Conservation (phyloP, 2,329 filamentous ascomycete genomes). For the Fusarium newnesense region DNA sequence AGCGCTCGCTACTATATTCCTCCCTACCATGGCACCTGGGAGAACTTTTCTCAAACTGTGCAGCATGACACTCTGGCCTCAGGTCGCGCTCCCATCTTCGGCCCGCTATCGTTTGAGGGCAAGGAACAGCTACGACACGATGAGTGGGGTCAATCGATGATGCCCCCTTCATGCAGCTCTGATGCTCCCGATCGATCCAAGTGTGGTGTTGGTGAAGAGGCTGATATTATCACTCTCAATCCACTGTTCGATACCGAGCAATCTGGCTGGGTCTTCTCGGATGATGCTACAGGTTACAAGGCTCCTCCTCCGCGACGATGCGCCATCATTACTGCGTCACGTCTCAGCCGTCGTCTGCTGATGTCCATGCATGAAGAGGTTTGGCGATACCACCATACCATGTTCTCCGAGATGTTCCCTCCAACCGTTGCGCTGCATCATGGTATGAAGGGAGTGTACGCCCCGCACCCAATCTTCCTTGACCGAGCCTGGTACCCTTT, state of each 20-base stretch:
- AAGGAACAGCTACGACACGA: slow-evolving; percentile 60
- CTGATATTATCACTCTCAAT: slow-evolving; percentile 81
- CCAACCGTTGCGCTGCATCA: slow-evolving; percentile 77
- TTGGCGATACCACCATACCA: slow-evolving; percentile 72
- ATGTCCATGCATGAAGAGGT: slow-evolving; percentile 81
- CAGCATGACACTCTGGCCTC: slow-evolving; percentile 67
- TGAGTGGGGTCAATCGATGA: slow-evolving; percentile 61
- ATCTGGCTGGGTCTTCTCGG: slow-evolving; percentile 78
- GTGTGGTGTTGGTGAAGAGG: slow-evolving; percentile 77
- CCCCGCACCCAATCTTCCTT: slow-evolving; percentile 83
- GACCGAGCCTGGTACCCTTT: slow-evolving; percentile 79
- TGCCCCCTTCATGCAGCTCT: slow-evolving; percentile 65
- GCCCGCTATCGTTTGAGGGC: slow-evolving; percentile 67
- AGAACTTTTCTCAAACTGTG: slow-evolving; percentile 75
- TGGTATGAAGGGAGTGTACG: slow-evolving; percentile 81
- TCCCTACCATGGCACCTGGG: slow-evolving; percentile 74
- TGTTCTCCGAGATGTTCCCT: slow-evolving; percentile 86
- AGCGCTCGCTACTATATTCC: slow-evolving; percentile 82
- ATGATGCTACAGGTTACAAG: slow-evolving; percentile 76
- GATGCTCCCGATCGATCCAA: slow-evolving; percentile 58
- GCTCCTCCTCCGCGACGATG: slow-evolving; percentile 73
- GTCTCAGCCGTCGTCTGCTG: slow-evolving; percentile 73
- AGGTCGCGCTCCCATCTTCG: slow-evolving; percentile 71
- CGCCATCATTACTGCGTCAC: slow-evolving; percentile 77
- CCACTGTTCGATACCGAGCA: slow-evolving; percentile 77